Evolutionary conservation across 148 eudicot genomes (phyloP).

Genomic region (Vaccinium vitisidaea): DNA sequence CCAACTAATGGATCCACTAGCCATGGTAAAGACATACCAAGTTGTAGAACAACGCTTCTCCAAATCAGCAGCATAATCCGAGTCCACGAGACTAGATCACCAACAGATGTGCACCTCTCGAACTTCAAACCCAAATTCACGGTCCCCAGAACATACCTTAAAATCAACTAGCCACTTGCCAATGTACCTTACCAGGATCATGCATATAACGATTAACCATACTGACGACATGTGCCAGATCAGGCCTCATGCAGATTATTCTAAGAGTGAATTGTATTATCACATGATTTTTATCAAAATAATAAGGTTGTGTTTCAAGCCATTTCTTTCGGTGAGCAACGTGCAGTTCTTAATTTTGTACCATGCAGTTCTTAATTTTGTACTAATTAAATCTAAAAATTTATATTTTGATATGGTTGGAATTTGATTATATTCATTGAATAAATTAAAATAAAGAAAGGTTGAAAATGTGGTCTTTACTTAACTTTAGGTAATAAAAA

Average conservation of each 20-base stretch:
- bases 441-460: no score
- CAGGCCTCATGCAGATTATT: neutral
- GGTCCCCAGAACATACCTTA: neutral
- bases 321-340: no score
- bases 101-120: neutral
- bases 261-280: no score
- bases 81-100: neutral
- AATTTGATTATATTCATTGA: no score
- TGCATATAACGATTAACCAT: neutral
- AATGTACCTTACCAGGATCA: neutral
- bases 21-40: neutral
- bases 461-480: no score
- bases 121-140: neutral
- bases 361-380: no score
- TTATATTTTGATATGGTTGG: no score
- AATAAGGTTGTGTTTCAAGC: no score
- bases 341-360: no score
- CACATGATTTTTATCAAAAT: no score
- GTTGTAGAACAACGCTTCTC: neutral
- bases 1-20: neutral
- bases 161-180: neutral
- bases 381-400: no score
- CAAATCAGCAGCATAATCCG: neutral
- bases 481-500: no score
- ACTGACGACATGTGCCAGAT: neutral